Evolutionary conservation across 768 basidiomycete genomes (phyloP).

Genomic region (Boletus barrowsii): DNA sequence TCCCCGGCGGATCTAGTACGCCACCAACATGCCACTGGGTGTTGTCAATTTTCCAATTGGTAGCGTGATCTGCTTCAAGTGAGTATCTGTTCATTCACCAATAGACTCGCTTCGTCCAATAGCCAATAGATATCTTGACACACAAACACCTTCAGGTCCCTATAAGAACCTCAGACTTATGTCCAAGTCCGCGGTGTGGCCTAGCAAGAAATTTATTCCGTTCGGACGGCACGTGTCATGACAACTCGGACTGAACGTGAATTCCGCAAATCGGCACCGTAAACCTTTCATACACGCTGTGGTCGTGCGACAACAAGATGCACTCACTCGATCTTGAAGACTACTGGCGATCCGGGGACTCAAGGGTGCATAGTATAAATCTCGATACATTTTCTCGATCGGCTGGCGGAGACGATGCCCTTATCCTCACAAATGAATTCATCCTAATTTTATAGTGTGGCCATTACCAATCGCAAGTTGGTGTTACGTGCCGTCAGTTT

Average conservation of each 20-base stretch:
- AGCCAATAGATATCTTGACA: slow-evolving; percentile 12
- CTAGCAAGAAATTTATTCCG: slow-evolving; percentile 8
- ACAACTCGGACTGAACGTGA: background rate
- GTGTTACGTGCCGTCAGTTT: slow-evolving; percentile 1
- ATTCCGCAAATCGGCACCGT: slow-evolving; percentile 15
- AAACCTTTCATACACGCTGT: slow-evolving; percentile 11
- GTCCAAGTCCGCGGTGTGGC: slow-evolving; percentile 22
- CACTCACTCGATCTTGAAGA: slow-evolving; percentile 5
- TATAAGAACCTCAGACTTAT: slow-evolving; percentile 9
- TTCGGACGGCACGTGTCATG: background rate
- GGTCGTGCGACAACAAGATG: slow-evolving; percentile 3
- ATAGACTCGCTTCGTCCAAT: slow-evolving; percentile 6
- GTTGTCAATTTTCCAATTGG: background rate
- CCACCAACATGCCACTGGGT: background rate
- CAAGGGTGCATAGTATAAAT: slow-evolving; percentile 11
- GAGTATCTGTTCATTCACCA: slow-evolving; percentile 7
- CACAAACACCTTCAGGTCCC: background rate
- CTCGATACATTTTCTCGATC: slow-evolving; percentile 24
- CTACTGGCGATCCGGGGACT: slow-evolving; percentile 13
- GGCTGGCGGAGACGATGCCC: slow-evolving; percentile 6
- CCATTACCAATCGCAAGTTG: slow-evolving; percentile 2
- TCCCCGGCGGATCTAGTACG: background rate
- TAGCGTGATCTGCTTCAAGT: background rate
- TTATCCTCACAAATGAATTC: slow-evolving; percentile 18
- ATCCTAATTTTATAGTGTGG: slow-evolving; percentile 3